Conservation (phyloP, 768 basidiomycete species). For the Russula dissimulans region DNA sequence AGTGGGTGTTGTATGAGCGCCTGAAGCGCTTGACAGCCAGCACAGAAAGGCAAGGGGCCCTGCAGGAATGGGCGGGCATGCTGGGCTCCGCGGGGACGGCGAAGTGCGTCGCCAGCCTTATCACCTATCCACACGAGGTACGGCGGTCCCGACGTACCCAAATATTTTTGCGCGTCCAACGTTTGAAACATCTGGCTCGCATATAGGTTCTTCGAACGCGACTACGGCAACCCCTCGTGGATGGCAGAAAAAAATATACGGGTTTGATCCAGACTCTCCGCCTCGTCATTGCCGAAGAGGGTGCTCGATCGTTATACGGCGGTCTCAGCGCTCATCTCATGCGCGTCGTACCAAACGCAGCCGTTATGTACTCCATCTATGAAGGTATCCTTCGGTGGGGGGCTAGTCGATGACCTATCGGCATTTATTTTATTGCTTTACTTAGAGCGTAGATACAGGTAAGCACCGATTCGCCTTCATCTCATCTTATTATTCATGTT, state of each 20-base stretch:
- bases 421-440: background rate
- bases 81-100: constrained; percentile 86
- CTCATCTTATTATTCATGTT: background rate
- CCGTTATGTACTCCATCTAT: constrained; percentile 95
- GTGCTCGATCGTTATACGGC: constrained; percentile 75
- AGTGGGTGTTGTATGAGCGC: constrained; percentile 95
- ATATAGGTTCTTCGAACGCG: constrained; percentile 82
- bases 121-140: constrained; percentile 98
- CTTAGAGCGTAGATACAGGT: constrained; percentile 2
- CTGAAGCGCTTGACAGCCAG: constrained; percentile 61
- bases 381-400: constrained; percentile 70
- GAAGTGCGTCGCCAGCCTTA: constrained; percentile 86
- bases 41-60: constrained; percentile 46
- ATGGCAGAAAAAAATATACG: constrained; percentile 75
- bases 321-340: constrained; percentile 92
- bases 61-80: constrained; percentile 69
- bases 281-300: constrained; percentile 85
- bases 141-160: constrained; percentile 17
- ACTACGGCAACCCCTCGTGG: constrained; percentile 75
- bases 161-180: background rate
- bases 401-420: background rate
- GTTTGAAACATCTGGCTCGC: background rate
- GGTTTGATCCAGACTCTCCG: constrained; percentile 78
- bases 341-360: constrained; percentile 95
- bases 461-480: background rate